Evolutionary conservation across 192 early-diverging fungal species (phyloP).

Genomic region (Rhizophagus sp.): DNA sequence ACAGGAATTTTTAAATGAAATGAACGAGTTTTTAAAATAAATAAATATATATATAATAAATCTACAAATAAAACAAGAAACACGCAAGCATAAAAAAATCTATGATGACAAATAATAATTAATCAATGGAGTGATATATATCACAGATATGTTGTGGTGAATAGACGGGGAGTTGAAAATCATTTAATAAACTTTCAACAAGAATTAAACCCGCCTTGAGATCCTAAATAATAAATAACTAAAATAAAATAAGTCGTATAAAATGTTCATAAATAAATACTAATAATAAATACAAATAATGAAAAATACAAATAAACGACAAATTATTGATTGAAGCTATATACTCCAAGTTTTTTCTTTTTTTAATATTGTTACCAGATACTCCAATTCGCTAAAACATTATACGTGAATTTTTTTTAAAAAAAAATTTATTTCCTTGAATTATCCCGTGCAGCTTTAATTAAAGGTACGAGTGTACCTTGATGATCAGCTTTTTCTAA

Average conservation of each 20-base stretch:
- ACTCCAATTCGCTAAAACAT: background rate
- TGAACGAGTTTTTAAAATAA: background rate
- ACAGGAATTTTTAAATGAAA: background rate
- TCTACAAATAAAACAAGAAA: too few relatives aligned
- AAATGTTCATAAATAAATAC: background rate
- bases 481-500: slow-evolving; percentile 81
- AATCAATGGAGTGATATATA: background rate
- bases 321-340: background rate
- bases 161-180: background rate
- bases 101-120: too few relatives aligned
- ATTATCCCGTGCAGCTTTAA: slow-evolving; percentile 69
- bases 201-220: background rate
- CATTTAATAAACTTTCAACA: background rate
- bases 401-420: background rate
- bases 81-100: too few relatives aligned
- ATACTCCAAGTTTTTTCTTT: background rate
- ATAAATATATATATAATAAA: too few relatives aligned
- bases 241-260: background rate
- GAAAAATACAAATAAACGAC: background rate
- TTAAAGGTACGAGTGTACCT: slow-evolving; percentile 77
- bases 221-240: background rate
- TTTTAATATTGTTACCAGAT: background rate
- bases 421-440: slow-evolving; percentile 23
- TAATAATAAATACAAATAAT: too few relatives aligned
- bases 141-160: background rate